phyloP scores from a whole-genome alignment of 2,329 filamentous ascomycete species.

The Arthrobotrys entomopaga region DNA sequence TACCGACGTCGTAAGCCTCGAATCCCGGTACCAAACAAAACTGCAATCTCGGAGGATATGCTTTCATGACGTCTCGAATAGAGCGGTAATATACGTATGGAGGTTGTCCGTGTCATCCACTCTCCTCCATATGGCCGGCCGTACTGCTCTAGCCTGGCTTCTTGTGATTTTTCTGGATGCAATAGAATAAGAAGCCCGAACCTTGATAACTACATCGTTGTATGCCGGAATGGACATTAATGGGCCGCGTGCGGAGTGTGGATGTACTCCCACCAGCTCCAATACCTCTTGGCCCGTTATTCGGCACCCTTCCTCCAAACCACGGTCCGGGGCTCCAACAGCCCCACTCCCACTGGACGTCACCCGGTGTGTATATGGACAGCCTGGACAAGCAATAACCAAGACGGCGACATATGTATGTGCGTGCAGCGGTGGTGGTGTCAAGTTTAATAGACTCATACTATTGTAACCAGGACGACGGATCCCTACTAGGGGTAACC shows the following conservation, averaged over 20 bases:
- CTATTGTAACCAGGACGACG: neutral
- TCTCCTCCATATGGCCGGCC: neutral
- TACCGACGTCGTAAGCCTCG: constrained; percentile 3
- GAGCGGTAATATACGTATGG: constrained; percentile 3
- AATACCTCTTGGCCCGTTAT: neutral
- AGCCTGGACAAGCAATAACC: too few relatives aligned
- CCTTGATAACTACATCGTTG: constrained; percentile 6
- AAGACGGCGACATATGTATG: too few relatives aligned
- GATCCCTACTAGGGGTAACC: neutral
- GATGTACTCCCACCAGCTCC: constrained; percentile 4
- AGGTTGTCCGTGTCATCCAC: constrained; percentile 10
- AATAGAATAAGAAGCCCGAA: neutral
- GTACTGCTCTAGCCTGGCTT: constrained; percentile 1
- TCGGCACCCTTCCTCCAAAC: neutral
- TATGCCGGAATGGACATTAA: neutral
- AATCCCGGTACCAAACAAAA: constrained; percentile 9
- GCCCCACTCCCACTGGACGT: too few relatives aligned
- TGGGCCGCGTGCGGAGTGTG: constrained; percentile 6
- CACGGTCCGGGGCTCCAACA: neutral
- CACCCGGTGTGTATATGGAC: too few relatives aligned
- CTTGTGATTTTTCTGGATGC: constrained; percentile 1
- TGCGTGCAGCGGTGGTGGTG: constrained; percentile 1
- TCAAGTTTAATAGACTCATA: neutral
- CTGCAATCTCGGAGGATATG: neutral
- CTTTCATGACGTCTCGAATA: neutral